Percentiles rank a stretch among this genome's conserved stretches.
Evolutionary conservation across 257 asterid genomes (phyloP).

Genomic region (Solanum paucissectum): DNA sequence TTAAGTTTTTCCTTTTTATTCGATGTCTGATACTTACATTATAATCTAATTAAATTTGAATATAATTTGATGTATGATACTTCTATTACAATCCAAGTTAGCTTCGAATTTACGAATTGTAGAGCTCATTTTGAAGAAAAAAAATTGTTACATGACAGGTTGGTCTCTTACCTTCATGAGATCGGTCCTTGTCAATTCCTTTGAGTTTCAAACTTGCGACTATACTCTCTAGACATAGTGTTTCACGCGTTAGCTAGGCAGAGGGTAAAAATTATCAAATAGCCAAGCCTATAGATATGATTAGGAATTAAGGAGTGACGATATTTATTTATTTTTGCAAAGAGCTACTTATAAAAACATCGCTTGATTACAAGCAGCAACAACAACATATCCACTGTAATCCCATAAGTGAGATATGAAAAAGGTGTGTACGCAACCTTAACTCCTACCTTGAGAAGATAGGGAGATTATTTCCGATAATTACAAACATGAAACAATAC

Average conservation of each 20-base stretch:
- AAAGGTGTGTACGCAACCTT: background rate
- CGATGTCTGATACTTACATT: background rate
- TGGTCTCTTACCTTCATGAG: background rate
- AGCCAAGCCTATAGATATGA: background rate
- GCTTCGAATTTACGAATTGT: background rate
- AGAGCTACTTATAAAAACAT: background rate
- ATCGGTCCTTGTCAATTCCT: background rate
- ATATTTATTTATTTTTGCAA: background rate
- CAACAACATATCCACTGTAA: background rate
- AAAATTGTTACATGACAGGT: background rate
- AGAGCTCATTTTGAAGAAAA: background rate
- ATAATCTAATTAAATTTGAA: no score
- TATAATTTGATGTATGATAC: background rate
- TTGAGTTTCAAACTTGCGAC: background rate
- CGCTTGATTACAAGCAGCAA: background rate
- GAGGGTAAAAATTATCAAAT: background rate
- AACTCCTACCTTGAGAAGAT: background rate
- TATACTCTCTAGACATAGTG: background rate
- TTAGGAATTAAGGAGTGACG: background rate
- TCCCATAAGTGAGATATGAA: background rate
- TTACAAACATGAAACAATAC: background rate
- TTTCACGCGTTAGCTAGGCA: background rate
- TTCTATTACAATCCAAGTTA: accelerated
- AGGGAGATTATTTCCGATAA: background rate
- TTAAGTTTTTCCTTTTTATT: background rate